Evolutionary conservation across 306 rosid species (phyloP).

Genomic region (Spatholobus suberectus): DNA sequence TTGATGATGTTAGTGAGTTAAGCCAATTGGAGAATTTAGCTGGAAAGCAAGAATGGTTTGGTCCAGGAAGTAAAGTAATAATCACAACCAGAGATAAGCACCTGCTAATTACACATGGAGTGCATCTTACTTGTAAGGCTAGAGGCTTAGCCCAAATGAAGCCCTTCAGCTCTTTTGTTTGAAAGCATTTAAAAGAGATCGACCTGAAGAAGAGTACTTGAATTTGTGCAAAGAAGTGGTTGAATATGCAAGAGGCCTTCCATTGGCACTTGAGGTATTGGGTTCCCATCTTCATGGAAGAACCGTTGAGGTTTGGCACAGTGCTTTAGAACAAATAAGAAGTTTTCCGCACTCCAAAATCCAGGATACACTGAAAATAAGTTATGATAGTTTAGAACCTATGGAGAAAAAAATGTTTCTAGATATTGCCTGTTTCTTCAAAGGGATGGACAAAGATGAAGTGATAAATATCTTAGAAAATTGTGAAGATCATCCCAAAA

Average conservation of each 20-base stretch:
- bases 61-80: slow-evolving; percentile 50
- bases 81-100: slow-evolving; percentile 47
- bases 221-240: slow-evolving; percentile 36
- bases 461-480: slow-evolving; percentile 34
- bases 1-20: slow-evolving; percentile 51
- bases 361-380: slow-evolving; percentile 36
- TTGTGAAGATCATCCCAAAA: slow-evolving; percentile 36
- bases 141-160: slow-evolving; percentile 4
- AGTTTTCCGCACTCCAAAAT: slow-evolving; percentile 24
- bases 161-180: slow-evolving; percentile 41
- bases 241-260: slow-evolving; percentile 44
- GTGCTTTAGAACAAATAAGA: slow-evolving; percentile 33
- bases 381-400: slow-evolving; percentile 40
- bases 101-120: slow-evolving; percentile 36
- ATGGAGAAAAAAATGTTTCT: slow-evolving; percentile 44
- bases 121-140: not conserved
- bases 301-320: slow-evolving; percentile 36
- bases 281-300: slow-evolving; percentile 45
- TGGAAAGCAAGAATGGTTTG: slow-evolving; percentile 47
- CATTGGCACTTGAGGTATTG: slow-evolving; percentile 46
- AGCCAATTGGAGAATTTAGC: slow-evolving; percentile 44
- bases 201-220: slow-evolving; percentile 34
- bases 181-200: slow-evolving; percentile 42
- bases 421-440: slow-evolving; percentile 55
- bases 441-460: slow-evolving; percentile 39